Base-by-base conservation (phyloP, 306 rosid genomes). In the Geum urbanum region DNA sequence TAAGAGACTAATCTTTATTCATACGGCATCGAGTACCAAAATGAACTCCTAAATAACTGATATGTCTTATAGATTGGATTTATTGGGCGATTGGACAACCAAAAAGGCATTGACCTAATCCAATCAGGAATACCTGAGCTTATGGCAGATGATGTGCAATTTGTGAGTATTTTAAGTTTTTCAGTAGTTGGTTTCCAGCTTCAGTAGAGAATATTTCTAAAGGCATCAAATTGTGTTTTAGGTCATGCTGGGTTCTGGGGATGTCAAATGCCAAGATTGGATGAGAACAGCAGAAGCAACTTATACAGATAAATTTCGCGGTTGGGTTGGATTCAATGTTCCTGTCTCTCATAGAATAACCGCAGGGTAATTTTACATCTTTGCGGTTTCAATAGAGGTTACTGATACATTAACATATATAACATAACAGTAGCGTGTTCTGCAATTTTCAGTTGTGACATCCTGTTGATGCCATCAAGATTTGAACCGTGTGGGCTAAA, bases 161-260 rank as follows among this genome's bases (percentile, higher is more conserved):
- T 91, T 60, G 97, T 89, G 82, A 89, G 97, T 85, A 8, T 27
- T 61, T 72, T 39, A 70, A 71, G 22, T 54, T 37, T 71, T 54
- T 20, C 32, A 0, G 6, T 49, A 15, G 27, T 13, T 53, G 3
- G 51, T 63, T 43, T 41, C 53, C 13, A 8, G 4, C 20, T 13
- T 32, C 52, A 2, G 15, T 9, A 32, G 6, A 20, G 24, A 52
- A 52, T n/a, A 52, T 52, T 3, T 59, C 75, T 65, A 10, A 65
- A 20, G 6, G 10, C 14, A 51, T 66, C 20, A 12, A 53, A 66
- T 32, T 55, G 32, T 43, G 19, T 82, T 82, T 72, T 88, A 91
- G 97, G 87, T 91, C 67, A 91, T 91, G 97, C 85, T 91, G 75
- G 97, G 97, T 74, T 91, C 94, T 49, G 97, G 97, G 55, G 73